Evolutionary conservation across 2,329 filamentous ascomycete genomes (phyloP), one percentile per base, ranked within the genome.

Genomic region (Niveomyces coronatus): DNA sequence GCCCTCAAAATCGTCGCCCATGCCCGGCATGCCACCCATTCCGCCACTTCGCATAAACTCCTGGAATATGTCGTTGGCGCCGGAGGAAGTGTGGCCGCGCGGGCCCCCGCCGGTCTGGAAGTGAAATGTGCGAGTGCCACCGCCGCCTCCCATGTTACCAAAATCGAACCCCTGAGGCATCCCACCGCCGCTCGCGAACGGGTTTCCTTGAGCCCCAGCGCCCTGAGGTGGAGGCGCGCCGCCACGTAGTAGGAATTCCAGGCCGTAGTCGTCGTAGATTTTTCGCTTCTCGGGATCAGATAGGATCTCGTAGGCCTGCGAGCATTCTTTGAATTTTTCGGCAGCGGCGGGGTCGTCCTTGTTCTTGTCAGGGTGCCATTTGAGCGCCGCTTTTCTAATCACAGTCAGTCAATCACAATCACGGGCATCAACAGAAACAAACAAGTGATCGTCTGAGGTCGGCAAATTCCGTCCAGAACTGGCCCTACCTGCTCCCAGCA

Each of bases 311-410:
- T 95, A 98, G 41, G 91, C 91, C 65, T 96, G 88, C 1, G 87
- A 94, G 47, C 87, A 84, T 60, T 96, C 91, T 66, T 98, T 98
- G 72, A 98, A 98, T 63, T 89, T 95, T 58, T 96, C 91, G 44
- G 77, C 70, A 8, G 89, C 85, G 37, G 77, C 66, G 20, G 87
- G 79, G 51, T 89, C 87, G 64, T 94, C 81, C 62, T 88, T 88
- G 71, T 96, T 98, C 72, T 96, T 98, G 70, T 98, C 91, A 6
- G 91, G 91, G 56, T 98, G 91, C 64, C 79, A 88, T 65, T 88
- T 93, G 57, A 96, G 64, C 39, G 89, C 89, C 40, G 80, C 74
- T 71, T 94, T 94, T 46, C 83, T 86, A 58, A 45, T 26, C n/a
- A 20, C 33, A 22, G 8, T 10, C 19, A 37, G 35, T 38, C 28